Base-by-base conservation (phyloP, 306 rosid genomes). In the Psophocarpus tetragonolobus region DNA sequence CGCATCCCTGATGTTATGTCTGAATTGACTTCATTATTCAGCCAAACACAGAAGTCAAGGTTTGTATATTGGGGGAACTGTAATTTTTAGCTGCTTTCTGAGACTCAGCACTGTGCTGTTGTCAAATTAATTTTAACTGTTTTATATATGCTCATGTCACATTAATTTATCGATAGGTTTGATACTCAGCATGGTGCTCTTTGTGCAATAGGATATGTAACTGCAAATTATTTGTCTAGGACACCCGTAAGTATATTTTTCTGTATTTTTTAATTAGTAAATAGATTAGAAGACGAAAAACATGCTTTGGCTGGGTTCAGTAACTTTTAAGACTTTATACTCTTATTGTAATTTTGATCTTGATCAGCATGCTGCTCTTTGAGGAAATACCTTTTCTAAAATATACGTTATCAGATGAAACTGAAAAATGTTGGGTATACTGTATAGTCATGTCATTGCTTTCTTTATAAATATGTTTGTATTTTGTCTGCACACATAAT, bases 151-250 rank as follows among this genome's bases (percentile, higher is more conserved):
- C 69, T 85, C 42, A 67, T 73, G 60, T 80, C 53, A 57, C 73
- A 27, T 73, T 83, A 54, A 35, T 78, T 79, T 83, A 41, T 82
- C 69, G 53, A 79, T 78, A 94, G 98, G 83, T 94, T 90, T 86
- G 98, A 94, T 87, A 84, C 88, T 85, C 97, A 84, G 86, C 97
- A 94, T 77, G 98, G 97, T 14, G 88, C 88, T 23, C 84, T 92
- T 75, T 94, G 97, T 80, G 97, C 98, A 60, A 65, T 92, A 81
- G 97, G 98, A 89, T 94, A 84, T 82, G 77, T 94, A 65, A 75
- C 93, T 72, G 97, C 98, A 76, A 94, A 91, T 57, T 89, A 91
- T 81, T 72, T 89, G 82, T 88, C 91, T 6, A 87, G 87, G 91
- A 58, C 78, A 53, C 89, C 89, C 21, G 98, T 94, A 87, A 92